Evolutionary conservation across 305 asterid genomes (phyloP).

Genomic region (Fraxinus dipetala): DNA sequence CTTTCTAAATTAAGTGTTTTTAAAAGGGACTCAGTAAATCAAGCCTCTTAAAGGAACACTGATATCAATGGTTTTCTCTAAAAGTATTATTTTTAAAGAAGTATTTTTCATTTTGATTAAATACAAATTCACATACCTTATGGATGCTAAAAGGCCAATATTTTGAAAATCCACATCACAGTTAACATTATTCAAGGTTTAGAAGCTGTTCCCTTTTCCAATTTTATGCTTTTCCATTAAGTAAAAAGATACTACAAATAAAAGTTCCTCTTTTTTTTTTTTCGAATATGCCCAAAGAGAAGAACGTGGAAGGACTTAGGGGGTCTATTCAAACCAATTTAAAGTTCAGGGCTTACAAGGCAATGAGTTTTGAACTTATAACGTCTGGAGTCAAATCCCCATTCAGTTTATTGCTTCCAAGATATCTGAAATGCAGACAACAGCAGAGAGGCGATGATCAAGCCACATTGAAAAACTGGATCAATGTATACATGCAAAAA

Average conservation of each 20-base stretch:
- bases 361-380: conserved; percentile 39
- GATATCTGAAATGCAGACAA: conserved; percentile 44
- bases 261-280: background rate
- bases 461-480: background rate
- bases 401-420: conserved; percentile 60
- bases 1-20: background rate
- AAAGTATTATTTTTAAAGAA: background rate
- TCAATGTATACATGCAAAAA: background rate
- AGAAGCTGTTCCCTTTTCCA: background rate
- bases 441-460: conserved; percentile 3
- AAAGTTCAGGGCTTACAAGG: conserved; percentile 46
- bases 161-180: background rate
- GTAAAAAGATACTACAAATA: background rate
- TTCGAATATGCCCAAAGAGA: background rate
- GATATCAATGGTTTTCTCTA: background rate
- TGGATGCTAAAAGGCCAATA: background rate
- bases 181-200: background rate
- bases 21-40: background rate
- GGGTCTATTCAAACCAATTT: background rate
- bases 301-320: background rate
- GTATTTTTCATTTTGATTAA: background rate
- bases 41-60: background rate
- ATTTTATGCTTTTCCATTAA: background rate
- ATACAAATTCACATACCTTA: background rate
- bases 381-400: conserved; percentile 55